Evolutionary conservation across 495 filamentous ascomycete genomes (phyloP), one percentile per base, ranked within the genome.

Genomic region (Gamarada debralockiae): DNA sequence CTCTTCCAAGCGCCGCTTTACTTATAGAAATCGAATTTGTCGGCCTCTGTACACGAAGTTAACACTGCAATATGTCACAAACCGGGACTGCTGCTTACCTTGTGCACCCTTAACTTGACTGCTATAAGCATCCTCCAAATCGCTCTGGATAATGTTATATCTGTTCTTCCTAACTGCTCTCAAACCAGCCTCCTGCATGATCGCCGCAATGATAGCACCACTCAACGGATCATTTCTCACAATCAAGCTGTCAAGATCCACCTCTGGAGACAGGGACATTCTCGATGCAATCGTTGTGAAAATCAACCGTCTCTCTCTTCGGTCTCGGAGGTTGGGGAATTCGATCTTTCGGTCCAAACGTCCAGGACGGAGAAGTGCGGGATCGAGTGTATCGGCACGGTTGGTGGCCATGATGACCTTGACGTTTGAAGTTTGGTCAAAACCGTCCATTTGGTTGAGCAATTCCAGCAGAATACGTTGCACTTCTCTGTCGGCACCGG

Each of bases 361-460:
- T 52, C 93, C 93, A 17, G 93, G 93, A 53, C 93, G 89, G 41
- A 98, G 81, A 59, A 98, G 73, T 12, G 93, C 93, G 3, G 93
- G 93, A 65, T 98, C 93, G 45, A 98, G 77, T 13, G 95, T 98
- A 64, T 98, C 93, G 43, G 93, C 95, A 60, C 93, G 84, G 74
- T 98, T 98, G 57, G 93, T 98, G 51, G 93, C 93, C 93, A 98
- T 98, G 74, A 98, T 97, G 64, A 98, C 93, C 72, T 98, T 98
- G 68, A 98, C 95, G 66, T 97, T 97, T 71, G 89, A 87, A 2
- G 90, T 92, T 68, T 97, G 93, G 68, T 98, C 93, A 73, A 98
- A 98, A 56, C 93, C 93, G 70, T 98, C 93, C 93, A 98, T 97
- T 72, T 98, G 93, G 73, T 98, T 98, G 52, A 98, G 83, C 54